Evolutionary conservation across 148 eudicot genomes (phyloP), one percentile per base, ranked within the genome.

Genomic region (Rhododendron ovatum): DNA sequence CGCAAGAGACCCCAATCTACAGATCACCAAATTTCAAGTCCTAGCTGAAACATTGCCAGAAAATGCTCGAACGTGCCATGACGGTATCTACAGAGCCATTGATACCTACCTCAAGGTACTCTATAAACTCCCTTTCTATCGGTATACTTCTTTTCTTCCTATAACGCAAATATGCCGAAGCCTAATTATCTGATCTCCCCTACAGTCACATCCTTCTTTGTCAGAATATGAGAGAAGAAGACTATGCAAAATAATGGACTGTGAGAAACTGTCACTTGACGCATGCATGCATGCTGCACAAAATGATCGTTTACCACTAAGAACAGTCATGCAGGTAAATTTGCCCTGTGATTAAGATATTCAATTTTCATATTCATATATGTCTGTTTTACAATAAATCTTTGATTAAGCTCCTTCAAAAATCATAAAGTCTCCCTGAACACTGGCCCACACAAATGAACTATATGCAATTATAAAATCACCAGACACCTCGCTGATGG

Each of bases 281-380:
- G 98, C 93, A 67, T 96, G 98, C 83, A 88, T 90, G 86, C 98
- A 93, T 86, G 95, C 93, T 71, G 98, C 95, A n/a, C 98, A 94
- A 86, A 96, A 94, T 82, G 95, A 94, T 10, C 88, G 95, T 67
- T 85, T 96, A 86, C 98, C 96, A 76, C 50, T 94, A 75, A 92
- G 93, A 88, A 92, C 88, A 24, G 91, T 91, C 14, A 89, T 93
- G 35, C 95, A 95, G 93, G 95, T 95, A 89, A 84, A 82, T 20
- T 82, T 82, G n/a, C 30, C 10, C n/a, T 47, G 37, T 57, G 71
- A 82, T 59, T 22, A 43, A 22, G 73, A 17, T 8, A 28, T 5
- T 35, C 57, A 82, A 18, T 35, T 59, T 55, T 57, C 81, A 55
- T 57, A 59, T 82, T 2, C 83, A 13, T 1, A 28, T 43, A 63